Evolutionary conservation across 192 early-diverging fungal genomes (phyloP), one percentile per base, ranked within the genome.

Genomic region (Backusella psychrophila): DNA sequence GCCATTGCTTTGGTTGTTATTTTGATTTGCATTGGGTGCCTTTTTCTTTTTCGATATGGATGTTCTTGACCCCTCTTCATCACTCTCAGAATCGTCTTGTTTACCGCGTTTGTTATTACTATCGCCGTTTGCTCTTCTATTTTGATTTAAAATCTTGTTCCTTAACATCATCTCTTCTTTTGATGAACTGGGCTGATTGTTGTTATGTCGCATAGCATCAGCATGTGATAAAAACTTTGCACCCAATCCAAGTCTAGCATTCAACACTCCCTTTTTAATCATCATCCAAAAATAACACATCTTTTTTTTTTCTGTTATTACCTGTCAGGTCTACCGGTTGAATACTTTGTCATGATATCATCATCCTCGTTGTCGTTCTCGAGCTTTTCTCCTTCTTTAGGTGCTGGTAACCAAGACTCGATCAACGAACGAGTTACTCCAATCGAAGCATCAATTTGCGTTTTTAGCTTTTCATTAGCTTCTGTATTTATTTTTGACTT

Each of bases 371-470:
- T 68, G 21, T 82, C 83, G 7, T 86, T 82, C 11, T 85, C 80
- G 5, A 81, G 78, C 34, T 82, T 81, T 52, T 82, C 81, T 35
- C 77, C 77, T 46, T 39, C 46, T 29, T 77, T 73, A 2, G 72
- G 82, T 3, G 76, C 75, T 15, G 82, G 81, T 5, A 88, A 79
- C 87, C 87, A 88, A 3, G 87, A 88, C 56, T 82, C 41, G 56
- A 88, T 82, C 4, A 84, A 79, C 15, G 79, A 77, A 3, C 83
- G 76, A 15, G 87, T 84, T 1, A 82, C 65, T 6, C 82, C 81
- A 39, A 88, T 81, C 5, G 85, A 86, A 52, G 83, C 82, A 74
- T 86, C 85, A n/a, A 88, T 82, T 71, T 88, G 85, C 2, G 87
- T 88, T 71, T 85, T 77, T 38, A 88, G 67, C 31, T 80, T 73